Base-by-base conservation (phyloP, 2,329 filamentous ascomycete genomes). In the Nigrospora osmanthi region DNA sequence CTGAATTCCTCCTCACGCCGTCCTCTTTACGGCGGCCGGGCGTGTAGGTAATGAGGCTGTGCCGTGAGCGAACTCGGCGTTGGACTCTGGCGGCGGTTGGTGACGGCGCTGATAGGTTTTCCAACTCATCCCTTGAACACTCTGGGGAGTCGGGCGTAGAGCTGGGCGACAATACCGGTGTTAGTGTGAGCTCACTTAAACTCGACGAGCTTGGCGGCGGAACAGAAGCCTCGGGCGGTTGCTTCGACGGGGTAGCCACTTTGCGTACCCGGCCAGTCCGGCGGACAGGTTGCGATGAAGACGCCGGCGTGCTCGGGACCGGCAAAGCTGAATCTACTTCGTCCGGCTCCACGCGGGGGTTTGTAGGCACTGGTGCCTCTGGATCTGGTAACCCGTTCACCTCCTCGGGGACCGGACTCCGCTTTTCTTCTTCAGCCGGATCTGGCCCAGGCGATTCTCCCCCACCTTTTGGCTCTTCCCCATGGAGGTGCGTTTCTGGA, bases 1-100 rank as follows among this genome's bases (percentile, higher is more conserved):
- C 23, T 7, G 23, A 28, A 10, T 28, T 28, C 23, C 23, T 28
- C 7, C 23, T 28, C 4, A 11, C 19, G 19, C 37, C 15, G 9
- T 14, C 17, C 13, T 14, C 17, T 23, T 19, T 39, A 6, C 10
- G 12, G 4, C 16, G 38, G 7, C 30, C 36, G 9, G 46, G 42
- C 4, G 49, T 49, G 36, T 46, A 46, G 2, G 54, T 55, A 38
- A 60, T 65, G 3, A 52, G 38, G 33, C 52, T 58, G 4, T 55
- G 51, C 14, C 51, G 42, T 11, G 47, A 50, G 6, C 50, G 51
- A 31, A 49, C 53, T 39, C 57, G 61, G 13, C 59, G 59, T 23
- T 53, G 58, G 33, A 47, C 52, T 45, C 60, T 63, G 13, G 56
- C 54, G n/a, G 53, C 52, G 1, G 56, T 54, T 31, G 66, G 64